Conservation (phyloP, 169 alveolate genomes). For the Cryptosporidium sp. region DNA sequence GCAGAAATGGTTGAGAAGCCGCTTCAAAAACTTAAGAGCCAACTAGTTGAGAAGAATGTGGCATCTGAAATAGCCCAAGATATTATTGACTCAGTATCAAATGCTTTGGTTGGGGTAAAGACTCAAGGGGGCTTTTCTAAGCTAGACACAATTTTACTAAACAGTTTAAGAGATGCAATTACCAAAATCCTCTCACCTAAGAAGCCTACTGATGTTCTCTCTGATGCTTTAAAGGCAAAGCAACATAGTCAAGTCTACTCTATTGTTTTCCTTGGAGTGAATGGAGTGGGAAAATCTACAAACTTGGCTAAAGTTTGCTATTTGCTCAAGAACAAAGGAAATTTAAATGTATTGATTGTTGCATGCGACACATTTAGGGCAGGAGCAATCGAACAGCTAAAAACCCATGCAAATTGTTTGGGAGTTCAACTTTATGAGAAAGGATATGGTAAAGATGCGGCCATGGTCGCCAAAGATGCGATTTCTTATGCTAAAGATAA, state of each 20-base stretch:
- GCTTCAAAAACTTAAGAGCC: constrained; percentile 84
- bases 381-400: constrained; percentile 99
- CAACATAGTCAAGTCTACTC: constrained; percentile 92
- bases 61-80: constrained; percentile 91
- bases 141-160: constrained; percentile 87
- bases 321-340: constrained; percentile 94
- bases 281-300: constrained; percentile 99
- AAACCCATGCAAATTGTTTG: constrained; percentile 95
- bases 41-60: constrained; percentile 91
- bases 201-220: constrained; percentile 88
- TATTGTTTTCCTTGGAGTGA: constrained; percentile 96
- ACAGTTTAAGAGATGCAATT: constrained; percentile 87
- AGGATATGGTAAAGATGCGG: constrained; percentile 99
- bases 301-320: constrained; percentile 98
- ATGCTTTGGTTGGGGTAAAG: constrained; percentile 86
- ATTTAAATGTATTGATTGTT: constrained; percentile 94
- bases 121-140: constrained; percentile 87
- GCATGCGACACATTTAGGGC: constrained; percentile 99
- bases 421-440: constrained; percentile 96
- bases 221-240: constrained; percentile 92
- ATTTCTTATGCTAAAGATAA: constrained; percentile 89
- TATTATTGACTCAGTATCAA: constrained; percentile 87
- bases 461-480: constrained; percentile 96
- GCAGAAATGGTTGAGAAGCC: constrained; percentile 89
- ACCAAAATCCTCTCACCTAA: constrained; percentile 91